These are phyloP conservation scores for Wallacemonas rigidus DNA, from an alignment of 208 protist species.

Conservation along the genomic window DNA sequence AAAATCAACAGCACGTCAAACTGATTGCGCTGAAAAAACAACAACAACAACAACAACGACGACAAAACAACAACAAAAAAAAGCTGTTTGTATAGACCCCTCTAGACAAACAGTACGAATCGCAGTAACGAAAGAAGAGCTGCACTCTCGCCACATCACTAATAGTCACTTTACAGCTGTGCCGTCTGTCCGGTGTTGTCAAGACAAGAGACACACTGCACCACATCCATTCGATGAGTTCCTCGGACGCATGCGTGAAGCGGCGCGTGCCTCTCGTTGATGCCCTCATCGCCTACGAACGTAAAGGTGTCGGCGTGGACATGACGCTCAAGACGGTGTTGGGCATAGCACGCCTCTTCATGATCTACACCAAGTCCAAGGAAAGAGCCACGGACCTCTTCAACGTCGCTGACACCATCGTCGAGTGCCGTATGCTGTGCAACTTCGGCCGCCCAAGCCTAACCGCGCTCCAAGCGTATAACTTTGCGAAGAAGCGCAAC, in stretches of 20 bases:
- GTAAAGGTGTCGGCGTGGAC: slow-evolving; percentile 81
- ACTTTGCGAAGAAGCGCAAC: slow-evolving; percentile 24
- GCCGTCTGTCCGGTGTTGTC: too few relatives aligned
- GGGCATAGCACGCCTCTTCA: slow-evolving; percentile 58
- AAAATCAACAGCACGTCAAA: too few relatives aligned
- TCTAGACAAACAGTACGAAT: too few relatives aligned
- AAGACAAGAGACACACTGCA: too few relatives aligned
- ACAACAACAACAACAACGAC: too few relatives aligned
- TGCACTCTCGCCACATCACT: too few relatives aligned
- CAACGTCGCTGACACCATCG: slow-evolving; percentile 59
- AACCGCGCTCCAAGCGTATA: slow-evolving; percentile 57
- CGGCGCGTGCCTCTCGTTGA: slow-evolving; percentile 40
- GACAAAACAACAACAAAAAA: too few relatives aligned
- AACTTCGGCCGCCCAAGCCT: slow-evolving; percentile 70
- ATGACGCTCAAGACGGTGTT: slow-evolving; percentile 80
- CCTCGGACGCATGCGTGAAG: slow-evolving; percentile 19
- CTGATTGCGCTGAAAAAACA: too few relatives aligned
- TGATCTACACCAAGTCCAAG: slow-evolving; percentile 49
- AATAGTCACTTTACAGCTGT: too few relatives aligned
- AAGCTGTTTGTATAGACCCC: too few relatives aligned
- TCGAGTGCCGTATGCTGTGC: slow-evolving; percentile 89
- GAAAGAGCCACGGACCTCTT: slow-evolving; percentile 26
- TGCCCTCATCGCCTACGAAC: slow-evolving; percentile 60
- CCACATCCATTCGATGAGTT: slow-evolving; percentile 5
- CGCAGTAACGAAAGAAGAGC: too few relatives aligned